phyloP scores from a whole-genome alignment of 306 rosid genomes.

The Pterocarpus macrocarpus region DNA sequence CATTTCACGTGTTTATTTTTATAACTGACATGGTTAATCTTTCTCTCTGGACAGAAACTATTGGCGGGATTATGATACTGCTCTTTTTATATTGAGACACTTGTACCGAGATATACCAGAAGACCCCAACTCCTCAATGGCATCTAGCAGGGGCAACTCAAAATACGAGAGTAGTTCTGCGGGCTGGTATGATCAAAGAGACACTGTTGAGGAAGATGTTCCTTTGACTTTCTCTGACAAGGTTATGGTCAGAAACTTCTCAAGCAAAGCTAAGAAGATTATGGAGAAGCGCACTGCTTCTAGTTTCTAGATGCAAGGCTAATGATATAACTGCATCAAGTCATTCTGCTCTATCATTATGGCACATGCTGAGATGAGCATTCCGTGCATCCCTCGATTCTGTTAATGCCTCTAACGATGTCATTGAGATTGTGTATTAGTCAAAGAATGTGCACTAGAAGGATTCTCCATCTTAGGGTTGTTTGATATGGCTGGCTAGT shows the following conservation, averaged over 20 bases:
- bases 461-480: conserved; percentile 38
- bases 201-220: conserved; percentile 73
- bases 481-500: conserved; percentile 29
- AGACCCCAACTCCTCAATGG: conserved; percentile 50
- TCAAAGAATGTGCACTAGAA: conserved; percentile 37
- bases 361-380: not conserved
- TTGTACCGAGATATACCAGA: conserved; percentile 72
- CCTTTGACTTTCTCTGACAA: conserved; percentile 83
- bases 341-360: not conserved
- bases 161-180: conserved; percentile 49
- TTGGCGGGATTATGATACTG: conserved; percentile 96
- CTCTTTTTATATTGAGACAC: conserved; percentile 87
- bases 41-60: conserved; percentile 73
- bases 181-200: conserved; percentile 63
- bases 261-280: conserved; percentile 63
- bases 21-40: not conserved
- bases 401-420: conserved; percentile 7
- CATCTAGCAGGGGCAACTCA: conserved; percentile 43
- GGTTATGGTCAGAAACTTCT: conserved; percentile 59
- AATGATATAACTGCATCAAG: not conserved
- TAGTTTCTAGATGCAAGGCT: conserved; percentile 35
- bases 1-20: conserved; percentile 10
- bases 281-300: conserved; percentile 33
- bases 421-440: not conserved
- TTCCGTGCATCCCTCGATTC: conserved; percentile 13